Conservation (phyloP, 495 filamentous ascomycete species). For the Podospora pseudocomata region DNA sequence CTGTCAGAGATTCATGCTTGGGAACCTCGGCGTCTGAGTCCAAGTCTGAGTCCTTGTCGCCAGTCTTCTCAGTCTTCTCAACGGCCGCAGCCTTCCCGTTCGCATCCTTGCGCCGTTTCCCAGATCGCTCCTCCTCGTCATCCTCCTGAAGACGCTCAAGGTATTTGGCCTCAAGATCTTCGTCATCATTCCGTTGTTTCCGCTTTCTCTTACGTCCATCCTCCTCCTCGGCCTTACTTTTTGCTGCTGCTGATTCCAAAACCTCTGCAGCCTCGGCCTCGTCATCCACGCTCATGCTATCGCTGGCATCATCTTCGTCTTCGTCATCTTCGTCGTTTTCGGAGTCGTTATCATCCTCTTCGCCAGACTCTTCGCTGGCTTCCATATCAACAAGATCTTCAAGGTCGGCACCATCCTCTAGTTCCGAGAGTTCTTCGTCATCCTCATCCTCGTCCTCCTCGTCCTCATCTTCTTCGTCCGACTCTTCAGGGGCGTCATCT, state of each 20-base stretch:
- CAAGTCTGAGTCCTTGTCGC: slow-evolving; percentile 32
- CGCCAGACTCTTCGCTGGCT: slow-evolving; percentile 9
- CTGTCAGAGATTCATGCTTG: slow-evolving; percentile 49
- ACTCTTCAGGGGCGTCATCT: slow-evolving; percentile 15
- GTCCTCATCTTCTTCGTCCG: slow-evolving; percentile 6
- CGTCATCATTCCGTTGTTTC: slow-evolving; percentile 65
- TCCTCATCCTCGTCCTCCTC: slow-evolving; percentile 29
- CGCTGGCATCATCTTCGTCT: slow-evolving; percentile 31
- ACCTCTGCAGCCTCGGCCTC: slow-evolving; percentile 35
- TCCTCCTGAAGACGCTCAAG: slow-evolving; percentile 65
- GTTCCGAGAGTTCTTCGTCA: slow-evolving; percentile 27
- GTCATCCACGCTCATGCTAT: slow-evolving; percentile 27
- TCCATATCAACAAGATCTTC: slow-evolving; percentile 31
- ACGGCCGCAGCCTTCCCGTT: slow-evolving; percentile 23
- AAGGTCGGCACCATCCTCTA: slow-evolving; percentile 30
- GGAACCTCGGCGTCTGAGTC: slow-evolving; percentile 30
- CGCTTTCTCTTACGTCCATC: slow-evolving; percentile 62
- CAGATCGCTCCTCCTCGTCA: slow-evolving; percentile 36
- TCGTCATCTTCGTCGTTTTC: slow-evolving; percentile 40
- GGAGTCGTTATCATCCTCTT: slow-evolving; percentile 26
- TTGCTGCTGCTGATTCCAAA: slow-evolving; percentile 32
- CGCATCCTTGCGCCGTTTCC: slow-evolving; percentile 46
- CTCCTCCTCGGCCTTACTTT: slow-evolving; percentile 29
- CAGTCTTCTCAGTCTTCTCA: slow-evolving; percentile 22
- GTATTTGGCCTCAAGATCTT: slow-evolving; percentile 78